Evolutionary conservation across 768 basidiomycete genomes (phyloP).

Genomic region (Lentinus tigrinus): DNA sequence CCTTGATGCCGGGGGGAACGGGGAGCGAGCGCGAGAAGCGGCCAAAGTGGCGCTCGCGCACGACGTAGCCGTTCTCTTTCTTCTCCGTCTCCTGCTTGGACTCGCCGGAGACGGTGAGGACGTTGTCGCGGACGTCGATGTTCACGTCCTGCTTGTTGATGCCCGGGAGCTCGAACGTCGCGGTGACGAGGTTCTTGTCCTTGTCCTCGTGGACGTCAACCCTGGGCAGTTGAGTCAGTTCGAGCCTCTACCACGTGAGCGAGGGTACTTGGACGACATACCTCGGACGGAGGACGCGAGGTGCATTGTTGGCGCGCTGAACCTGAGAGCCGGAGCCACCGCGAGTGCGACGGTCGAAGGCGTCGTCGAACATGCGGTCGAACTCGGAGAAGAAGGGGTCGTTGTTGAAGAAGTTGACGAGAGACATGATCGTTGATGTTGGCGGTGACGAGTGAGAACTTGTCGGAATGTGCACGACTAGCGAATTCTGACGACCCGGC

Average conservation of each 20-base stretch:
- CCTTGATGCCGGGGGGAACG: conserved; percentile 25
- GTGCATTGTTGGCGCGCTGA: conserved; percentile 2
- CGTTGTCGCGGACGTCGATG: conserved; percentile 48
- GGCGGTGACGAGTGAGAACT: neutral
- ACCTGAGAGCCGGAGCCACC: conserved; percentile 2
- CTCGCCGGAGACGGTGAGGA: conserved; percentile 52
- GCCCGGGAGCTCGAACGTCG: conserved; percentile 58
- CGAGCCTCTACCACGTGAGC: neutral
- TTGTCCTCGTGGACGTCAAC: conserved; percentile 52
- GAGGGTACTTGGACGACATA: conserved; percentile 4
- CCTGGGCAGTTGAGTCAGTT: conserved; percentile 28
- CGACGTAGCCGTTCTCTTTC: conserved; percentile 32
- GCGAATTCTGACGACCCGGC: too few relatives aligned
- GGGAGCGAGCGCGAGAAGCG: conserved; percentile 24
- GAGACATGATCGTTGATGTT: conserved; percentile 22
- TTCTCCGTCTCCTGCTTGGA: conserved; percentile 31
- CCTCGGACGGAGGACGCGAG: conserved; percentile 19
- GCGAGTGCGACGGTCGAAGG: conserved; percentile 26
- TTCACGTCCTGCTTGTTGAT: conserved; percentile 46
- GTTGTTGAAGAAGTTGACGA: conserved; percentile 39
- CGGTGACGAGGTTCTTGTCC: conserved; percentile 46
- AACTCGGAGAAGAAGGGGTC: conserved; percentile 35
- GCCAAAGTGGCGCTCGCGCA: conserved; percentile 30
- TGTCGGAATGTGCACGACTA: neutral
- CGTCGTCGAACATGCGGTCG: conserved; percentile 43